Evolutionary conservation across 2,329 filamentous ascomycete species (phyloP).

Genomic region (Diaporthe eres): DNA sequence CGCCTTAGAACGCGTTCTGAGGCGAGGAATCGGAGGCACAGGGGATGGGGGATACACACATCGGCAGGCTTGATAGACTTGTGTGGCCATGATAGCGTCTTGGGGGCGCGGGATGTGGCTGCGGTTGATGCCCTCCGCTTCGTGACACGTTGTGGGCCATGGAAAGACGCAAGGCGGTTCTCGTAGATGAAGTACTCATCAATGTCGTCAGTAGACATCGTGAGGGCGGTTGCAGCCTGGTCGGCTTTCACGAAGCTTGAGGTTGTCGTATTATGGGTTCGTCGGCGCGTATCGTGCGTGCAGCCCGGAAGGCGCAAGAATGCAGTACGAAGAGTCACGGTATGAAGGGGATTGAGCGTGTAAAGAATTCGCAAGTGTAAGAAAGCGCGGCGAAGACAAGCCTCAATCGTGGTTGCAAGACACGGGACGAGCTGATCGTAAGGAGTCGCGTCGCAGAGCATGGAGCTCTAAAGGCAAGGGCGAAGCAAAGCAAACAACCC

Average conservation of each 20-base stretch:
- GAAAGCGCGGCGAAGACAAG: neutral
- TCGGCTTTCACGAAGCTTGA: neutral
- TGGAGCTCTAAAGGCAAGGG: neutral
- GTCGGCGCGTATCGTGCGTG: conserved; percentile 15
- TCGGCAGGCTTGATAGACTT: conserved; percentile 69
- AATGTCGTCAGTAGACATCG: conserved; percentile 51
- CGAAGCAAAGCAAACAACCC: conserved; percentile 24
- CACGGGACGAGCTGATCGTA: neutral
- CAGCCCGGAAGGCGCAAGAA: neutral
- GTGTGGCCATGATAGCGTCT: conserved; percentile 84
- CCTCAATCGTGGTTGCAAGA: conserved; percentile 10
- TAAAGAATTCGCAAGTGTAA: neutral
- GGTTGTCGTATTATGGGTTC: neutral
- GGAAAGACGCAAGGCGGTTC: conserved; percentile 86
- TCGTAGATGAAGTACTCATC: conserved; percentile 75
- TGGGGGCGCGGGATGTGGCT: conserved; percentile 68
- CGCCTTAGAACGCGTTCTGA: conserved; percentile 38
- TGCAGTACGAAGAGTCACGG: too few species aligned
- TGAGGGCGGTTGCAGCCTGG: conserved; percentile 23
- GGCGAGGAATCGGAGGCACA: neutral
- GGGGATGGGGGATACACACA: conserved; percentile 58
- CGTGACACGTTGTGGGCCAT: conserved; percentile 70
- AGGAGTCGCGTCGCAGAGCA: conserved; percentile 26
- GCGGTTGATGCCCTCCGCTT: conserved; percentile 78
- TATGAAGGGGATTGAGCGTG: neutral